Conservation (phyloP, 768 basidiomycete species). For the Austroboletus festivus region DNA sequence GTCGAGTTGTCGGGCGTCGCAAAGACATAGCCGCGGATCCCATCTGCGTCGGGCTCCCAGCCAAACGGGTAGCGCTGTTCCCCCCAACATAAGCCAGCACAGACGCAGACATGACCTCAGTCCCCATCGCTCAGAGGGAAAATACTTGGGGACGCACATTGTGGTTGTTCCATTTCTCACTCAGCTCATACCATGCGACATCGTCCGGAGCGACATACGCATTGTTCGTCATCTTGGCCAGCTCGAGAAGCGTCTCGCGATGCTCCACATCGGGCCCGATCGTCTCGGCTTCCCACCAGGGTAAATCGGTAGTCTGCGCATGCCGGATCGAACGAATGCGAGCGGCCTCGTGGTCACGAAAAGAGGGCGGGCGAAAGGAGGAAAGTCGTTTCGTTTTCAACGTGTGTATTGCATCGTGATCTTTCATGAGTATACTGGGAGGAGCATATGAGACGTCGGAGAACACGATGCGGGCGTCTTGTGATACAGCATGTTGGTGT, state of each 20-base stretch:
- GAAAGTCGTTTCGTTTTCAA: slow-evolving; percentile 38
- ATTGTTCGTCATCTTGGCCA: slow-evolving; percentile 96
- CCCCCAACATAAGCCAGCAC: not conserved
- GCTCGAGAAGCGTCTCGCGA: slow-evolving; percentile 67
- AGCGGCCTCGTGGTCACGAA: slow-evolving; percentile 41
- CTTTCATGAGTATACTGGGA: slow-evolving; percentile 6
- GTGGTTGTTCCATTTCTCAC: slow-evolving; percentile 53
- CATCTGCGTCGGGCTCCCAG: slow-evolving; percentile 86
- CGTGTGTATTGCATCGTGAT: slow-evolving; percentile 30
- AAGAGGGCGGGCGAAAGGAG: slow-evolving; percentile 48
- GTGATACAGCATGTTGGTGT: slow-evolving; percentile 57
- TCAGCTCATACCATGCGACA: slow-evolving; percentile 74
- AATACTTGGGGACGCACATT: slow-evolving; percentile 28
- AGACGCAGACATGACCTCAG: not conserved
- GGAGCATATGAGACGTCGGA: slow-evolving; percentile 39
- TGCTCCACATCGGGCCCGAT: slow-evolving; percentile 73
- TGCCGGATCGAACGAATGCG: slow-evolving; percentile 43
- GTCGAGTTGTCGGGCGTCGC: slow-evolving; percentile 80
- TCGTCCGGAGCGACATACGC: slow-evolving; percentile 72
- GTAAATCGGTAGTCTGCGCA: slow-evolving; percentile 43
- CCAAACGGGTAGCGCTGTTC: slow-evolving; percentile 65
- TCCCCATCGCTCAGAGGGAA: not conserved
- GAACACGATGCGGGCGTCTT: slow-evolving; percentile 49
- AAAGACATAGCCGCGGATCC: slow-evolving; percentile 90
- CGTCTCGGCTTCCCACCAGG: slow-evolving; percentile 78